Evolutionary conservation across 75 land plant species (phyloP), one percentile per base, ranked within the genome.

Genomic region (Larix kaempferi): DNA sequence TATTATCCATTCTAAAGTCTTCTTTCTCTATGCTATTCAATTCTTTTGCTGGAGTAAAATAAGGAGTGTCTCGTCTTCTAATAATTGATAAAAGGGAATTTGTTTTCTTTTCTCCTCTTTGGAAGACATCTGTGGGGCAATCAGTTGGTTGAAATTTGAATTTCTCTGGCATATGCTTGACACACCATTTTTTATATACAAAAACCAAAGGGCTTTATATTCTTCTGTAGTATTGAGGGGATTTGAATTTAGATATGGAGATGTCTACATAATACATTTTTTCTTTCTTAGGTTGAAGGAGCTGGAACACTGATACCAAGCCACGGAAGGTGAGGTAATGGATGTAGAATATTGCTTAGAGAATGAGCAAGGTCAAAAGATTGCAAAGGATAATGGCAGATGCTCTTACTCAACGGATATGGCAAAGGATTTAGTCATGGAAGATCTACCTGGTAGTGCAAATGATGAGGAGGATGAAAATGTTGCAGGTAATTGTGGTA

Each of bases 401-500:
- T 19, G 22, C n/a, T 66, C 71, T 66, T 37, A 15, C 37, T 37
- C 37, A 41, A 16, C 41, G 33, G 21, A 66, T 6, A 16, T 17
- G 71, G 29, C 39, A 19, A 66, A 66, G 39, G 6, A 35, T 66
- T 17, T 19, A 66, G 39, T 41, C 17, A 35, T 35, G 71, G 71
- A 66, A 66, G 71, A 66, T 37, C 41, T 66, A 29, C 44, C 71
- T 3, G 29, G 71, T 33, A 66, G 71, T 35, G 71, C 33, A 37
- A 66, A 29, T 37, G 71, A 66, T 66, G 15, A 66, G 16, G 49
- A 37, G 19, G 71, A 16, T 19, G 66, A 63, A 63, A 19, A 66
- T 66, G 41, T 66, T 66, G 37, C 71, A 66, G 71, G 71, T 66
- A 29, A 66, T 66, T 66, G 44, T 41, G 44, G 44, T 41, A 41